Percentiles rank a stretch among this genome's conserved stretches.
These are phyloP conservation scores for Pyrus hybrid DNA, from an alignment of 331 rosid species.

Conservation along the genomic window DNA sequence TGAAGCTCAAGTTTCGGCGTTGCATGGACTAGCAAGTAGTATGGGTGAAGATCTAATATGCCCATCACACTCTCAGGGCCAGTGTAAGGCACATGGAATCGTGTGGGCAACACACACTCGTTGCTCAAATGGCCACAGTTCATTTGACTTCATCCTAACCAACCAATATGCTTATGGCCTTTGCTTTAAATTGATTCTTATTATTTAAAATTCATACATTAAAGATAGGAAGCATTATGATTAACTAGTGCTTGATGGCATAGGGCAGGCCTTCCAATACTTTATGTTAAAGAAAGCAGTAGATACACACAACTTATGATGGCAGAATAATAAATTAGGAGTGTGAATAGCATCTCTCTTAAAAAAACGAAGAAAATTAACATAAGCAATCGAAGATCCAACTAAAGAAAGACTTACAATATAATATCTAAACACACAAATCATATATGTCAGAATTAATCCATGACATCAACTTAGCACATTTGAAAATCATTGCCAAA, in stretches of 20 bases:
- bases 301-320: too few species aligned
- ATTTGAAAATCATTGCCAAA: too few species aligned
- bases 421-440: not conserved
- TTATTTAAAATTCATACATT: not conserved
- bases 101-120: constrained; percentile 34
- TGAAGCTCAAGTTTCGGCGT: not conserved
- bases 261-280: not conserved
- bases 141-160: constrained; percentile 45
- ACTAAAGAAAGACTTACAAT: not conserved
- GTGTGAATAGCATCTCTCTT: not conserved
- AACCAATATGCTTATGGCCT: constrained; percentile 26
- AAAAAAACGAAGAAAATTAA: not conserved
- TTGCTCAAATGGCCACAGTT: constrained; percentile 6
- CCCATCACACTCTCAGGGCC: constrained; percentile 3
- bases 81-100: constrained; percentile 29
- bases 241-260: constrained; percentile 3
- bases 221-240: not conserved
- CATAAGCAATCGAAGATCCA: too few species aligned
- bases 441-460: not conserved
- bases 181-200: not conserved
- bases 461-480: not conserved
- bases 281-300: not conserved
- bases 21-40: not conserved
- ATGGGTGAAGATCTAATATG: not conserved
- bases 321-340: not conserved